Percentiles rank a stretch among this genome's conserved stretches.
Conservation (phyloP, 2,329 filamentous ascomycete species). For the Pestalotiopsis fici region DNA sequence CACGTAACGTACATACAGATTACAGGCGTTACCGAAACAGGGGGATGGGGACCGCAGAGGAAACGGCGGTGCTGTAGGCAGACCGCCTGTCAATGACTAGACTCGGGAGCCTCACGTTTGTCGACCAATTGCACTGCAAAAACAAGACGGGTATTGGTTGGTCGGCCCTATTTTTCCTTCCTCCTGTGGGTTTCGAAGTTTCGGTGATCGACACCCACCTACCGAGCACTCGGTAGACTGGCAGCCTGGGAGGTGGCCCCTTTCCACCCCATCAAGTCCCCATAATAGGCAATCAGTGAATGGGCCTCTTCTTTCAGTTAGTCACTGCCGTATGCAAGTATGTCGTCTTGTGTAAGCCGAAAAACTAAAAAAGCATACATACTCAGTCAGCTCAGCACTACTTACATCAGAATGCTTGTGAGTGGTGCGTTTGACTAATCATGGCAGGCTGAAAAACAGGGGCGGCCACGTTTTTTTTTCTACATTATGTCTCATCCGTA, state of each 20-base stretch:
- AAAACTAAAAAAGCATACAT: background rate
- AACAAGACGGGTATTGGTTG: background rate
- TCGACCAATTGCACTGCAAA: background rate
- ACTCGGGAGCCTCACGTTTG: background rate
- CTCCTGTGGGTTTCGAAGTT: background rate
- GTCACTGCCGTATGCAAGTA: background rate
- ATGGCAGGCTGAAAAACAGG: background rate
- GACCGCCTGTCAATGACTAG: background rate
- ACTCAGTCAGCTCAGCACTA: slow-evolving; percentile 6
- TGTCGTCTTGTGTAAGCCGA: background rate
- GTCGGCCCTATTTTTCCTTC: background rate
- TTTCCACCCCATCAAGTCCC: background rate
- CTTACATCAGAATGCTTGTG: background rate
- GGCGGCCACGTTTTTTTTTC: background rate
- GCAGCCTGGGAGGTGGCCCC: too few relatives aligned
- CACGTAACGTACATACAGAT: background rate
- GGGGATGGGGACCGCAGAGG: background rate
- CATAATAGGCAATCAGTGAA: background rate
- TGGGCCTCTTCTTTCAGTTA: background rate
- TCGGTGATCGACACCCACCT: background rate
- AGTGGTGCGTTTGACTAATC: background rate
- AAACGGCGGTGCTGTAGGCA: background rate
- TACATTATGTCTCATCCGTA: background rate
- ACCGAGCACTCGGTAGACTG: background rate
- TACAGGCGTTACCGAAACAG: background rate